These are phyloP conservation scores for Bathelium albidoporum DNA, from an alignment of 495 filamentous ascomycete genomes.

Conservation along the genomic window DNA sequence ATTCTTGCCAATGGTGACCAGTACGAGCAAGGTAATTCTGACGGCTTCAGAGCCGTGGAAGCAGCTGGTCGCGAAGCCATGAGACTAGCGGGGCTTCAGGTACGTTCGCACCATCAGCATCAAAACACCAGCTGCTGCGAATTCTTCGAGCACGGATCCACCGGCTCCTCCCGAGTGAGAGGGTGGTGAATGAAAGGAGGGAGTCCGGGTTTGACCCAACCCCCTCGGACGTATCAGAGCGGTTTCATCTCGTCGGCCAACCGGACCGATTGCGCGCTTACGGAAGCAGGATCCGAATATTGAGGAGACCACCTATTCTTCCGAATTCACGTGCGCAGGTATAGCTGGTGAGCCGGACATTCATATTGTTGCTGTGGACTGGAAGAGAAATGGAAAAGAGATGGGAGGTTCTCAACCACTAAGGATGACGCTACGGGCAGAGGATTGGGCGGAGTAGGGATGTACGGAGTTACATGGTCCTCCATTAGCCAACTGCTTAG, in stretches of 20 bases:
- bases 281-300: neutral
- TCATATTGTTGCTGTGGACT: neutral
- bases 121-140: slow-evolving; percentile 4
- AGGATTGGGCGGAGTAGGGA: no score
- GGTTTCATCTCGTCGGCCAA: neutral
- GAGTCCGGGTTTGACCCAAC: neutral
- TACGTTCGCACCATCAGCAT: neutral
- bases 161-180: neutral
- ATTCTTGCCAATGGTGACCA: neutral
- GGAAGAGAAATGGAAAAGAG: neutral
- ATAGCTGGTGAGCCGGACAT: neutral
- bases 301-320: neutral
- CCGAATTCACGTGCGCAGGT: neutral
- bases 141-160: neutral
- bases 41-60: neutral
- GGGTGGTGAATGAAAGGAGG: neutral
- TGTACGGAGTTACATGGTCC: no score
- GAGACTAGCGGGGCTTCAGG: neutral
- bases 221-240: neutral
- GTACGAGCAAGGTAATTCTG: neutral
- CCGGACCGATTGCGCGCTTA: neutral
- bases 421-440: no score
- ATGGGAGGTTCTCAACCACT: neutral
- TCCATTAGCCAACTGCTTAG: neutral
- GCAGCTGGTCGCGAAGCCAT: neutral